phyloP scores from a whole-genome alignment of 2,329 filamentous ascomycete genomes.

The Pseudogymnoascus sp. region DNA sequence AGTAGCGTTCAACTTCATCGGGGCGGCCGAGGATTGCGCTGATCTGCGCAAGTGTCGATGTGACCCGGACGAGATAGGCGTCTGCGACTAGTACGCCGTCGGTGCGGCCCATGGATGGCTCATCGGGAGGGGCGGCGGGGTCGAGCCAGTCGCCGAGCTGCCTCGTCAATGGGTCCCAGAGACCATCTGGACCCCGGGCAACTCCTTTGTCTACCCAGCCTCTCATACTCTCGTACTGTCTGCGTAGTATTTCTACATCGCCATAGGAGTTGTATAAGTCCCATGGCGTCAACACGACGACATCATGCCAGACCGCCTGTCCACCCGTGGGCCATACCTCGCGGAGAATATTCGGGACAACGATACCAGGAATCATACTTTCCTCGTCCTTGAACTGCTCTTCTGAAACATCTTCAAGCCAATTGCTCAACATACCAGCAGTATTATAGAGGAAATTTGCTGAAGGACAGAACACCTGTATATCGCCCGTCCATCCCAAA shows the following conservation, averaged over 20 bases:
- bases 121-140: constrained; percentile 34
- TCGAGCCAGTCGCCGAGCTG: constrained; percentile 43
- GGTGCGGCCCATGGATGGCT: constrained; percentile 33
- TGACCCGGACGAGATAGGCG: constrained; percentile 38
- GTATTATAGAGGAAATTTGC: constrained; percentile 36
- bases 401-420: constrained; percentile 31
- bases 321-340: constrained; percentile 15
- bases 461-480: constrained; percentile 36
- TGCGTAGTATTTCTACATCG: constrained; percentile 29
- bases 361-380: constrained; percentile 13
- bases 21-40: constrained; percentile 26
- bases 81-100: constrained; percentile 36
- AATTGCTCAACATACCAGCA: constrained; percentile 30
- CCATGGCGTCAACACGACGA: constrained; percentile 33
- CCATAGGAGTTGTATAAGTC: constrained; percentile 32
- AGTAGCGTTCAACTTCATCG: constrained; percentile 22
- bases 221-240: constrained; percentile 33
- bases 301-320: constrained; percentile 35
- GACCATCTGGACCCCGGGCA: constrained; percentile 26
- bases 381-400: not conserved
- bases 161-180: constrained; percentile 32
- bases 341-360: constrained; percentile 17
- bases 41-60: constrained; percentile 30
- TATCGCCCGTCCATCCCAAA: constrained; percentile 40
- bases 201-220: constrained; percentile 33